Conservation (phyloP, 495 filamentous ascomycete species). For the Chaetomium tenue region DNA sequence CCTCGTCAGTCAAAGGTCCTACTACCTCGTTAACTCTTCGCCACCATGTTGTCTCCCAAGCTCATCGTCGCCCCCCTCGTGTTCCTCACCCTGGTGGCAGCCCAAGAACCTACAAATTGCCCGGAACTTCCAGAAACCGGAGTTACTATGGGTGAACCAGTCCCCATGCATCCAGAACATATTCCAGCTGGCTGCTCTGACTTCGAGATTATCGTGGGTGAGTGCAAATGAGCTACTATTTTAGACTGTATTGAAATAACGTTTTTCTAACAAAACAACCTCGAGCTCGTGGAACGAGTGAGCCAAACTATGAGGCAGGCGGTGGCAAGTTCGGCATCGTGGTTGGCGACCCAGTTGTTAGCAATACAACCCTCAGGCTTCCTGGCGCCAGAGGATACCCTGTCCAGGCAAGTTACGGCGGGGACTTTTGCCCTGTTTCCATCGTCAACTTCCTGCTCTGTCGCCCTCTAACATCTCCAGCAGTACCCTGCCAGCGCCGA, state of each 20-base stretch:
- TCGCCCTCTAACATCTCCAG: not conserved
- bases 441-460: too few species aligned
- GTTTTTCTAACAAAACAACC: not conserved
- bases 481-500: slow-evolving; percentile 15
- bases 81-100: not conserved
- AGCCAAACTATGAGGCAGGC: slow-evolving; percentile 11
- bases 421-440: not conserved
- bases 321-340: slow-evolving; percentile 16
- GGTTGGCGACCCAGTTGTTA: slow-evolving; percentile 16
- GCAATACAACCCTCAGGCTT: slow-evolving; percentile 11
- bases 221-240: not conserved
- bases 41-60: slow-evolving; percentile 2
- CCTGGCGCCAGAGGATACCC: slow-evolving; percentile 16
- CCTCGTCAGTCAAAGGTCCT: not conserved
- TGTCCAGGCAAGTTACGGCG: not conserved
- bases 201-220: slow-evolving; percentile 15
- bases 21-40: not conserved
- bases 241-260: not conserved
- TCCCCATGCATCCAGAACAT: slow-evolving; percentile 13
- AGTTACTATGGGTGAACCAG: slow-evolving; percentile 1
- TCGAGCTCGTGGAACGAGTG: slow-evolving; percentile 12
- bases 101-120: not conserved
- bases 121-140: slow-evolving; percentile 4
- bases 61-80: not conserved
- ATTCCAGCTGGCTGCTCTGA: slow-evolving; percentile 11